Evolutionary conservation across 2,329 filamentous ascomycete genomes (phyloP).

Genomic region (Venturiaceae sp.): DNA sequence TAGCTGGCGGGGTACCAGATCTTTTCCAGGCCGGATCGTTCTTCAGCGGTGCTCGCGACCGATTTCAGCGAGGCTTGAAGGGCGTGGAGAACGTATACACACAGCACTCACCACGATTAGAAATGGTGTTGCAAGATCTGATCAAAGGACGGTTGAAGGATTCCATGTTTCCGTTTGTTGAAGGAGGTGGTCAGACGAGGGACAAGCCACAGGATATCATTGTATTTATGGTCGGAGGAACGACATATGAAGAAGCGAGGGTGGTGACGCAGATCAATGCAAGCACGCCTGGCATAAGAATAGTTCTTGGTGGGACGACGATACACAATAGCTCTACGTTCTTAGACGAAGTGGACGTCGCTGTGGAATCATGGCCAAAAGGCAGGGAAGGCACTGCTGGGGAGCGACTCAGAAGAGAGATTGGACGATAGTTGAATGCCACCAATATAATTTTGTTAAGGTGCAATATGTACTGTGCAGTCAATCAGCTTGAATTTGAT

Average conservation of each 20-base stretch:
- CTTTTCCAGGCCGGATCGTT: slow-evolving; percentile 83
- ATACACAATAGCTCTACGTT: slow-evolving; percentile 85
- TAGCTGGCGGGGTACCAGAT: slow-evolving; percentile 70
- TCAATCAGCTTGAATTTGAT: too few species aligned
- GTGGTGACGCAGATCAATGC: slow-evolving; percentile 93
- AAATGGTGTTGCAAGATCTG: slow-evolving; percentile 80
- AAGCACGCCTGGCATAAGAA: slow-evolving; percentile 74
- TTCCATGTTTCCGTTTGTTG: slow-evolving; percentile 86
- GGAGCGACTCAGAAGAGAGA: slow-evolving; percentile 51
- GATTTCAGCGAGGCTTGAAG: slow-evolving; percentile 81
- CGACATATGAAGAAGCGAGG: slow-evolving; percentile 95
- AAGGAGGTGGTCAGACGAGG: slow-evolving; percentile 73
- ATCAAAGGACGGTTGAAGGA: slow-evolving; percentile 86
- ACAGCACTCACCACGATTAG: slow-evolving; percentile 83
- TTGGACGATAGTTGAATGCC: slow-evolving; percentile 34
- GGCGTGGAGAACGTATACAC: slow-evolving; percentile 99
- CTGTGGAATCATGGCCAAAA: slow-evolving; percentile 79
- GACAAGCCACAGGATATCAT: slow-evolving; percentile 97
- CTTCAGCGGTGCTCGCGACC: slow-evolving; percentile 76
- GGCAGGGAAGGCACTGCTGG: slow-evolving; percentile 48
- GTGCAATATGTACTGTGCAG: too few species aligned
- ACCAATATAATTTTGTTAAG: background rate
- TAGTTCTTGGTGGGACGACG: slow-evolving; percentile 80
- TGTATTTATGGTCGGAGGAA: slow-evolving; percentile 86
- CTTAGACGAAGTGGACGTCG: slow-evolving; percentile 84